Base-by-base conservation (phyloP, 1,284 basidiomycete genomes). In the Puccinia coronata region DNA sequence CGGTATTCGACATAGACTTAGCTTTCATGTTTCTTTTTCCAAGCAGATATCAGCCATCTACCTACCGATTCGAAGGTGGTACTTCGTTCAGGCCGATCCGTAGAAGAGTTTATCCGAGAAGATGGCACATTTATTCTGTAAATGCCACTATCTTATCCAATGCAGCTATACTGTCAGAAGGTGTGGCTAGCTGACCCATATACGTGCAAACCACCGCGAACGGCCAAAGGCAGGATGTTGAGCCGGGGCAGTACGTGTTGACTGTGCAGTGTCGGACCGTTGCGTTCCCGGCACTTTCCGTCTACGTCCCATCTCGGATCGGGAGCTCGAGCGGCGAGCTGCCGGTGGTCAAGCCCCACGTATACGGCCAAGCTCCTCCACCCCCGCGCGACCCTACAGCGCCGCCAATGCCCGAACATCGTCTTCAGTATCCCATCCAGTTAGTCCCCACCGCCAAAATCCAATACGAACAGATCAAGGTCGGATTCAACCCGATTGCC, bases 81-180 rank as follows among this genome's bases (percentile, higher is more conserved):
- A 39, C 57, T 77, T 39, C 41, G 61, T 16, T 67, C 74, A 25
- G 43, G 43, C 14, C 16, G 49, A 28, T 61, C 57, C 14, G n/a
- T 47, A 20, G 47, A 77, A 63, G 74, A 59, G 14, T 77, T 77
- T 28, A 77, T 77, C 43, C 47, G 74, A 53, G 1, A 47, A 25
- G 74, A 77, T 34, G 74, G 74, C 12, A 77, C 74, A 11, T 75
- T 75, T 34, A 39, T 41, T 41, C 16, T 75, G 73, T 75, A 73
- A 73, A 31, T 59, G 4, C 57, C 28, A 12, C 34, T 59, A 9
- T 16, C 41, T 41, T 43, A 23, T 36, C 20, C 43, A 31, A 2
- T 31, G 16, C 14, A 53, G n/a, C 31, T 51, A 9, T 51, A 11
- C 31, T 71, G 8, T 8, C 25, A 16, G 34, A 28, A n/a, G 39